Evolutionary conservation across 2,329 filamentous ascomycete genomes (phyloP).

Genomic region (Xylariomycetidae sp.): DNA sequence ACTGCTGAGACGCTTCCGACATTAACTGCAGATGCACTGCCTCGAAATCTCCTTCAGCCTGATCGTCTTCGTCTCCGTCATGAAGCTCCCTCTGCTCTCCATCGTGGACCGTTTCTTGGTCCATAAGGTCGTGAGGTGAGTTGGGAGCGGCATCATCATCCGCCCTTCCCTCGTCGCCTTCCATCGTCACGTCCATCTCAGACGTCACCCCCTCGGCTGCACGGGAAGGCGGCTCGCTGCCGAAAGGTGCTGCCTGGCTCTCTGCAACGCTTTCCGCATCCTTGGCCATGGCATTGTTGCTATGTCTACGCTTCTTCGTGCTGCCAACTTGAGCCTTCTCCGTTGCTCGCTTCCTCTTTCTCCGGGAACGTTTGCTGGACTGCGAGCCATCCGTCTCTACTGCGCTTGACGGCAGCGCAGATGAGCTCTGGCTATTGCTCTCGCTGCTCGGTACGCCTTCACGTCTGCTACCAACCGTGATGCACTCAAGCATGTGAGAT

Average conservation of each 20-base stretch:
- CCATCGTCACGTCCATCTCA: too few species aligned
- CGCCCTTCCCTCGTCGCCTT: too few species aligned
- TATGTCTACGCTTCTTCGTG: slow-evolving; percentile 21
- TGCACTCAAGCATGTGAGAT: slow-evolving; percentile 13
- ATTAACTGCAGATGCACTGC: slow-evolving; percentile 26
- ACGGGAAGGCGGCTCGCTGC: slow-evolving; percentile 4
- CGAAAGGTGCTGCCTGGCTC: slow-evolving; percentile 11
- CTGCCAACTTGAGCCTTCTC: slow-evolving; percentile 15
- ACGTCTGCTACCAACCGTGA: slow-evolving; percentile 14
- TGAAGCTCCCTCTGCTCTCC: not conserved
- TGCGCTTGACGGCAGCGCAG: slow-evolving; percentile 9
- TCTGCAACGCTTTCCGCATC: slow-evolving; percentile 13
- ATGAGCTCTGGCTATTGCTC: slow-evolving; percentile 6
- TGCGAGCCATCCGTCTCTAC: slow-evolving; percentile 12
- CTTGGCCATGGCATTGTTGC: slow-evolving; percentile 8
- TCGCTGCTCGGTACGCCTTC: slow-evolving; percentile 4
- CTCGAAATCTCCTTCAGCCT: slow-evolving; percentile 21
- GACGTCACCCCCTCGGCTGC: too few species aligned
- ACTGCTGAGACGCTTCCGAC: slow-evolving; percentile 26
- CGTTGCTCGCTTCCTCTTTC: slow-evolving; percentile 21
- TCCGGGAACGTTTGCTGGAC: slow-evolving; percentile 16
- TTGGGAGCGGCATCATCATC: too few species aligned
- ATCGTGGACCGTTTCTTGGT: slow-evolving; percentile 3
- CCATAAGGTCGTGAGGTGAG: too few species aligned
- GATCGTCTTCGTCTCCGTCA: slow-evolving; percentile 8